Base-by-base conservation (phyloP, 805 yeast species). In the Lipomyces spencermartinsiae region DNA sequence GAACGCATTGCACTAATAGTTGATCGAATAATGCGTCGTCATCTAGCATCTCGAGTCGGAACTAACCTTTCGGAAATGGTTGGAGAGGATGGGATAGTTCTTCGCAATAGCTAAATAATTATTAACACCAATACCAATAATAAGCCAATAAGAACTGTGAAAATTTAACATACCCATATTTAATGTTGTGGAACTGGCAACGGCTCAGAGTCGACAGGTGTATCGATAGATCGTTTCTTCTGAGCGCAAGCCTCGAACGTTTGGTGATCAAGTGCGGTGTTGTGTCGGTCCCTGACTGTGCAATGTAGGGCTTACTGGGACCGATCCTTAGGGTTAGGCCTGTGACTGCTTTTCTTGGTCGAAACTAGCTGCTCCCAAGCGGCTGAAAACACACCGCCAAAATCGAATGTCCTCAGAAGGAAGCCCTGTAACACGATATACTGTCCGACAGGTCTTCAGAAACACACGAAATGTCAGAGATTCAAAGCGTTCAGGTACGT, bases 71-170 rank as follows among this genome's bases (percentile, higher is more conserved):
- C 98, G 91, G 97, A 94, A 94, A 89, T 95, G 99, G 90, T 94
- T 94, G 90, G 92, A 92, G 89, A 92, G 91, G 87, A 94, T 87
- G 88, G 98, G 97, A 87, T 93, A 89, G 88, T 94, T 94, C 93
- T 95, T 94, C 80, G 95, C 85, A 89, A 95, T 93, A 85, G 98
- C 99, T 93, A 84, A 59, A 14, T 19, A 59, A 29, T 19, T 55
- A 16, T 19, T 6, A 55, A 19, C n/a, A 19, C 19, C 29, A n/a
- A n/a, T n/a, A 49, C 9, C 16, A 7, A 19, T 22, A 10, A 37
- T 56, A 25, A 25, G 14, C 2, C 56, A 4, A 12, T 55, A 31
- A 3, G n/a, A 4, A 14, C n/a, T 19, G 37, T 55, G n/a, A 55
- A 2, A 53, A 4, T 10, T 7, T 31, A 31, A 55, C 71, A 55